Evolutionary conservation across 805 yeast genomes (phyloP).

Genomic region (Phaffomyces opuntiae): DNA sequence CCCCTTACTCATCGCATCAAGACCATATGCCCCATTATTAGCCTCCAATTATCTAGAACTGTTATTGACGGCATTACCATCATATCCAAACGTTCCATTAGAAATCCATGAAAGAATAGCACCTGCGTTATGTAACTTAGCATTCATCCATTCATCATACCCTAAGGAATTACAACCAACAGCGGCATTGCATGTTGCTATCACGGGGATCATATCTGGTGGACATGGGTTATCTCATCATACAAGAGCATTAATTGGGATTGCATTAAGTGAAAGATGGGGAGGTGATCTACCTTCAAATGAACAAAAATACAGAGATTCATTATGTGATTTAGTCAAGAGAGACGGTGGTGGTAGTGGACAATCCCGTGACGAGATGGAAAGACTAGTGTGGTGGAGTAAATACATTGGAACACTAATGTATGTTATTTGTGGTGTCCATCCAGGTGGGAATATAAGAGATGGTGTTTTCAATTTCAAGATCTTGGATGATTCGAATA

Average conservation of each 20-base stretch:
- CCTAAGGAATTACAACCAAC: constrained; percentile 73
- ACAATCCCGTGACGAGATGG: constrained; percentile 31
- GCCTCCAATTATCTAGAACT: constrained; percentile 50
- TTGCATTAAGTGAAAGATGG: constrained; percentile 75
- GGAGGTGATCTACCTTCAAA: constrained; percentile 66
- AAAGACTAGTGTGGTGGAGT: constrained; percentile 62
- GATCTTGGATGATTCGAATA: constrained; percentile 9
- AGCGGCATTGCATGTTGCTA: constrained; percentile 65
- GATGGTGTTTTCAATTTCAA: constrained; percentile 48
- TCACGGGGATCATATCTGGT: constrained; percentile 69
- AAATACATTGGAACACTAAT: constrained; percentile 63
- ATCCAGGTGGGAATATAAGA: constrained; percentile 73
- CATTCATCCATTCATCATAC: constrained; percentile 71
- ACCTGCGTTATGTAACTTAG: constrained; percentile 66
- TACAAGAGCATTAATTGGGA: constrained; percentile 62
- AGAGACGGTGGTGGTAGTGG: constrained; percentile 28
- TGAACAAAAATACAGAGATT: constrained; percentile 39
- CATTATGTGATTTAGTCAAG: constrained; percentile 42
- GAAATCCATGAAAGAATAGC: constrained; percentile 54
- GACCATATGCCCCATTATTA: constrained; percentile 64
- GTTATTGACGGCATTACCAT: constrained; percentile 51
- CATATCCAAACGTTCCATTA: constrained; percentile 41
- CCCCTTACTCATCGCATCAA: constrained; percentile 61
- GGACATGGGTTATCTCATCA: constrained; percentile 70
- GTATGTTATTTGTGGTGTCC: constrained; percentile 75